Conservation (phyloP, 495 filamentous ascomycete species). For the Podospora pseudopauciseta region DNA sequence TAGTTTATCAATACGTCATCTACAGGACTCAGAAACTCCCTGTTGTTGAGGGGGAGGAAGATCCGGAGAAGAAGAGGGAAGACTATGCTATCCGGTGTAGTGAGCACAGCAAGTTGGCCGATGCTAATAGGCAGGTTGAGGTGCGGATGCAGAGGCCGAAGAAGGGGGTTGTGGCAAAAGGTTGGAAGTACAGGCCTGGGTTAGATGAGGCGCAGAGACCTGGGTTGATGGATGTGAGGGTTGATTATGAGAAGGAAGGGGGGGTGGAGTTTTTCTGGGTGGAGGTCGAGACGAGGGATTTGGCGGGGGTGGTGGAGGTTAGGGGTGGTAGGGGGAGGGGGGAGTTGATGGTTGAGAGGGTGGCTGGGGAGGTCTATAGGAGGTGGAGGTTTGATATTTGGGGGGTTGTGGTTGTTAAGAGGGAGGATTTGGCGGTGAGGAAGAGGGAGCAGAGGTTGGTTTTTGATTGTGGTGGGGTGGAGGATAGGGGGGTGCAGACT, state of each 20-base stretch:
- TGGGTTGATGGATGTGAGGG: constrained; percentile 7
- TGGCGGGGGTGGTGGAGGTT: background rate
- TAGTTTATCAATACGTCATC: constrained; percentile 11
- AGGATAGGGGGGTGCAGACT: background rate
- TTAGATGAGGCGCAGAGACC: background rate
- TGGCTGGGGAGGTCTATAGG: constrained; percentile 4
- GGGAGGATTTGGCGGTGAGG: background rate
- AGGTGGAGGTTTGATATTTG: constrained; percentile 23
- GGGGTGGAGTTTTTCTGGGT: constrained; percentile 12
- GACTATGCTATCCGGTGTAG: background rate
- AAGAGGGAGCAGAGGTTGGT: background rate
- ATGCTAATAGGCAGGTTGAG: constrained; percentile 7
- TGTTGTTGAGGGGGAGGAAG: background rate
- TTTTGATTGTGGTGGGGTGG: constrained; percentile 4
- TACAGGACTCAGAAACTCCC: constrained; percentile 7
- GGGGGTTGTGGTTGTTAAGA: constrained; percentile 1
- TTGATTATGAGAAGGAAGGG: background rate
- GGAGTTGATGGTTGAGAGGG: constrained; percentile 13
- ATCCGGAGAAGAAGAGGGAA: background rate
- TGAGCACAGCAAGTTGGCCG: background rate
- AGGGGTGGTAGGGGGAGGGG: background rate
- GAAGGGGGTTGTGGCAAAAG: background rate
- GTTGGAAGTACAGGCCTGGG: background rate
- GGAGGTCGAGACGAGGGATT: background rate
- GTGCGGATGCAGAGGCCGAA: background rate